Percentiles rank a stretch among this genome's conserved stretches.
Conservation (phyloP, 495 filamentous ascomycete species). For the Astrothelium macrocarpum region DNA sequence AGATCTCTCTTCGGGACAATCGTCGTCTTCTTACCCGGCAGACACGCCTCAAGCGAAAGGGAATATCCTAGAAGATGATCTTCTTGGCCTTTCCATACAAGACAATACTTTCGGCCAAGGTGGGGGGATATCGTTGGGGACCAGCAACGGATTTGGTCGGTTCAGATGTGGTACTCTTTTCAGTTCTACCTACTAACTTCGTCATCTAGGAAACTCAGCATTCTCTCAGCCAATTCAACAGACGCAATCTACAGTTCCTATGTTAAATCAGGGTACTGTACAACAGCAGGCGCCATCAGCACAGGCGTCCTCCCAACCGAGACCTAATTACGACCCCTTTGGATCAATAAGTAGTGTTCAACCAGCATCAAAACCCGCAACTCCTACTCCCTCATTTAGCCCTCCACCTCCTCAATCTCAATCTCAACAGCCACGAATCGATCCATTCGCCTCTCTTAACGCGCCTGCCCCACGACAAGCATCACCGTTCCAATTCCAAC, state of each 20-base stretch:
- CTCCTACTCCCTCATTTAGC: slow-evolving; percentile 27
- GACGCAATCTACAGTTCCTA: slow-evolving; percentile 7
- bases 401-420: slow-evolving; percentile 29
- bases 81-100: slow-evolving; percentile 59
- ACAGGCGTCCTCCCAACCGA: slow-evolving; percentile 16
- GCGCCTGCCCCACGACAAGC: slow-evolving; percentile 24
- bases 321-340: slow-evolving; percentile 27
- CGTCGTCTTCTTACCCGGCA: slow-evolving; percentile 18
- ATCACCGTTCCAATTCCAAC: slow-evolving; percentile 37
- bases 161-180: slow-evolving; percentile 6
- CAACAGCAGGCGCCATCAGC: slow-evolving; percentile 13
- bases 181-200: slow-evolving; percentile 8
- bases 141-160: slow-evolving; percentile 17
- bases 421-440: slow-evolving; percentile 33
- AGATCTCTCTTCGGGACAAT: slow-evolving; percentile 8
- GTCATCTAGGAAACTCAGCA: slow-evolving; percentile 17
- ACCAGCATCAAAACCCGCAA: slow-evolving; percentile 25
- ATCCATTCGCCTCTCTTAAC: slow-evolving; percentile 32
- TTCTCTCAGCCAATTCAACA: slow-evolving; percentile 14
- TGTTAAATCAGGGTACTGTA: slow-evolving; percentile 13
- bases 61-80: slow-evolving; percentile 45
- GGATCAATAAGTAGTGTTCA: slow-evolving; percentile 17
- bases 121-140: slow-evolving; percentile 80
- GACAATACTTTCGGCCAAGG: slow-evolving; percentile 55
- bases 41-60: slow-evolving; percentile 41